These are phyloP conservation scores for Salix arbutifolia DNA, from an alignment of 345 rosid genomes.

Conservation along the genomic window DNA sequence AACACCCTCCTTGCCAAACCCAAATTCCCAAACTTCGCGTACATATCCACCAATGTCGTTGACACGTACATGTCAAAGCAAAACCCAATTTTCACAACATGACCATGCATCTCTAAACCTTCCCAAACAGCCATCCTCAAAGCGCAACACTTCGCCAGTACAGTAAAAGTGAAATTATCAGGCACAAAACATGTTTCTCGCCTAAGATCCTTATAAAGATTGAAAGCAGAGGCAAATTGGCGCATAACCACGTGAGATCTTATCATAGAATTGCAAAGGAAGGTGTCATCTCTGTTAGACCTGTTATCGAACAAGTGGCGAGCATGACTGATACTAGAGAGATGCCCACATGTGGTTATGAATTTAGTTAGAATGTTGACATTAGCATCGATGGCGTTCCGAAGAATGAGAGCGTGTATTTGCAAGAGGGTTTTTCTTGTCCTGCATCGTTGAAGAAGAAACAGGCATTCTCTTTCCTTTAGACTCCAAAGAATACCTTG, in stretches of 20 bases:
- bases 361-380: constrained; percentile 57
- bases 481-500: constrained; percentile 37
- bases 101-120: constrained; percentile 54
- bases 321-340: constrained; percentile 39
- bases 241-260: constrained; percentile 42
- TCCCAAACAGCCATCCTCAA: constrained; percentile 34
- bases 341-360: constrained; percentile 29
- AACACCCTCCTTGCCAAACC: constrained; percentile 45
- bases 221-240: constrained; percentile 38
- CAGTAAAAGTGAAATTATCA: constrained; percentile 54
- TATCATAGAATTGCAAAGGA: constrained; percentile 70
- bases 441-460: constrained; percentile 41
- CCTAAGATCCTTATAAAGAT: constrained; percentile 48
- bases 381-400: constrained; percentile 51
- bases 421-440: constrained; percentile 39
- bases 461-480: constrained; percentile 48
- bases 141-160: constrained; percentile 51
- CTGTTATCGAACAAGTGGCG: constrained; percentile 52
- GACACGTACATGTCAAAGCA: constrained; percentile 56
- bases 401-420: constrained; percentile 66
- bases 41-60: constrained; percentile 68
- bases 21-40: constrained; percentile 50
- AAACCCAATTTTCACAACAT: constrained; percentile 50
- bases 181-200: constrained; percentile 44
- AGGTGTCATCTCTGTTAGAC: constrained; percentile 47